These are phyloP conservation scores for Coemansia asiatica DNA, from an alignment of 192 early-diverging fungal genomes.

Conservation along the genomic window DNA sequence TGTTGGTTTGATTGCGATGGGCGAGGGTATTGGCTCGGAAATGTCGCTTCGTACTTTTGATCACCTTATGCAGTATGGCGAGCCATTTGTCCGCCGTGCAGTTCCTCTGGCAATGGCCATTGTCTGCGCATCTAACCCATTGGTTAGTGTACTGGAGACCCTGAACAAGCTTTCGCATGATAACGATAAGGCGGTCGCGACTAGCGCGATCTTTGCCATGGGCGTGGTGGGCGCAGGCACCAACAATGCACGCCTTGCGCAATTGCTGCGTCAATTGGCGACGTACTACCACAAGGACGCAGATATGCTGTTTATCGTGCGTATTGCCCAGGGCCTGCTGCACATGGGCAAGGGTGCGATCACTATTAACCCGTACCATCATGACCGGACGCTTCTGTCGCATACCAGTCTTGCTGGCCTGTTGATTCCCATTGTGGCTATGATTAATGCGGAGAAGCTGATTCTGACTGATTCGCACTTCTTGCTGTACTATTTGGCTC, in stretches of 20 bases:
- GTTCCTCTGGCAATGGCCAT: conserved; percentile 95
- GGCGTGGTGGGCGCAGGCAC: conserved; percentile 98
- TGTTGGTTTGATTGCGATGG: conserved; percentile 93
- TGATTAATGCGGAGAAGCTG: conserved; percentile 87
- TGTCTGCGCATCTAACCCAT: conserved; percentile 94
- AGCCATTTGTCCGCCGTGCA: conserved; percentile 87
- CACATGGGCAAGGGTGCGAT: conserved; percentile 98
- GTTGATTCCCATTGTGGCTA: conserved; percentile 84
- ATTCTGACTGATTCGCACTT: conserved; percentile 91
- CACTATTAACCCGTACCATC: conserved; percentile 93
- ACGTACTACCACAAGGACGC: conserved; percentile 97
- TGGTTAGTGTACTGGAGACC: conserved; percentile 88
- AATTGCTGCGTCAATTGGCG: conserved; percentile 95
- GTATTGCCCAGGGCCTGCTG: conserved; percentile 58
- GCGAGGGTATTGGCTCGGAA: conserved; percentile 93
- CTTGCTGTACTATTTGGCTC: conserved; percentile 89
- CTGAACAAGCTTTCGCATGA: conserved; percentile 99
- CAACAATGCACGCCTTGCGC: conserved; percentile 97
- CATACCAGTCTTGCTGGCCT: conserved; percentile 85
- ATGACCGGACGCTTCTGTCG: conserved; percentile 88
- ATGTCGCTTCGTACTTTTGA: conserved; percentile 96
- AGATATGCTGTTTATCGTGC: conserved; percentile 59
- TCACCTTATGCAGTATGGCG: conserved; percentile 99
- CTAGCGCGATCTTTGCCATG: conserved; percentile 98
- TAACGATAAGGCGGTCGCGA: conserved; percentile 90